These are phyloP conservation scores for Mucor lusitanicus DNA, from an alignment of 371 early-diverging fungal genomes.

Conservation along the genomic window DNA sequence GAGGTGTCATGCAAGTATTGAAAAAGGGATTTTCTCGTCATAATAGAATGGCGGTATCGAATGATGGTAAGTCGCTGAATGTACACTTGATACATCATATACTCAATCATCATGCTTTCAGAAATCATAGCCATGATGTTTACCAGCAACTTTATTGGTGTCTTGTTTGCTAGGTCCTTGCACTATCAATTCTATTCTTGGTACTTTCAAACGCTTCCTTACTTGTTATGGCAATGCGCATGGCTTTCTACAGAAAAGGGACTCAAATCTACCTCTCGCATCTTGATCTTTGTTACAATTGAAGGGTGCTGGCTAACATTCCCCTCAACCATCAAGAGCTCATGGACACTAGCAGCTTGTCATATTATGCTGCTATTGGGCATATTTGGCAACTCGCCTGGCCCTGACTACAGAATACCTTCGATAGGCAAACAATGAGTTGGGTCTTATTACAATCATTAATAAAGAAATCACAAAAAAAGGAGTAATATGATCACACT, in stretches of 20 bases:
- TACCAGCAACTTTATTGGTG: constrained; percentile 84
- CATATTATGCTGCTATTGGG: constrained; percentile 38
- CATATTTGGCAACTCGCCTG: constrained; percentile 21
- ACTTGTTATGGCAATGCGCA: constrained; percentile 63
- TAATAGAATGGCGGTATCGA: constrained; percentile 17
- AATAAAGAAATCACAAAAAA: background rate
- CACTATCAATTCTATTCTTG: constrained; percentile 97
- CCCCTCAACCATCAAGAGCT: constrained; percentile 45
- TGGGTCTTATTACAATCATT: background rate
- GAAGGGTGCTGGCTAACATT: constrained; percentile 53
- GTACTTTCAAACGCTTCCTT: constrained; percentile 88
- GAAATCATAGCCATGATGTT: constrained; percentile 75
- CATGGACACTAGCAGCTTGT: constrained; percentile 39
- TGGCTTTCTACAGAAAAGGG: constrained; percentile 10
- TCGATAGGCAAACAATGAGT: background rate
- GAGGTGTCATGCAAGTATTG: constrained; percentile 54
- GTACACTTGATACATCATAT: constrained; percentile 10
- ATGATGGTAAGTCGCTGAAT: constrained; percentile 35
- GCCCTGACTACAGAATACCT: constrained; percentile 8
- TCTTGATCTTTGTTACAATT: constrained; percentile 42
- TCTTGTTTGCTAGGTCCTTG: constrained; percentile 84
- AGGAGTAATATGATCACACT: constrained; percentile 2
- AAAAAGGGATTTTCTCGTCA: constrained; percentile 38
- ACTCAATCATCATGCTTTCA: constrained; percentile 14
- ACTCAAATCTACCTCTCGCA: constrained; percentile 15